These are phyloP conservation scores for Vachellia pachyceras DNA, from an alignment of 306 rosid species.

Conservation along the genomic window DNA sequence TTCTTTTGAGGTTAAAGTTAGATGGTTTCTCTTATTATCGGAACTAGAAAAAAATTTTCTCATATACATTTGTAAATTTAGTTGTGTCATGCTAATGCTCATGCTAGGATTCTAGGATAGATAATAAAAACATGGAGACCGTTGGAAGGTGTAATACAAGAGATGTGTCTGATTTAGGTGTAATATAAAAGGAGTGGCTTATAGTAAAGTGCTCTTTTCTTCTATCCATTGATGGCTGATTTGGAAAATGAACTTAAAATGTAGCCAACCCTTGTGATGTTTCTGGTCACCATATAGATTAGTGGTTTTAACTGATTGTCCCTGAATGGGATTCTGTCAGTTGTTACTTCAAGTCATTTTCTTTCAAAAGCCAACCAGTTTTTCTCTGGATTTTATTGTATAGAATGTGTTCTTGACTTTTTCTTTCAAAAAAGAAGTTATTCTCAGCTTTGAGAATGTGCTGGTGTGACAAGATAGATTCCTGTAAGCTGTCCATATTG, in stretches of 20 bases:
- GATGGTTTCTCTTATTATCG: neutral
- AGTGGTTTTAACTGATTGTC: neutral
- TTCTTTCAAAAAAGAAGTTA: neutral
- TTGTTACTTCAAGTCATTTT: neutral
- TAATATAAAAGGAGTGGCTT: neutral
- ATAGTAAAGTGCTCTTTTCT: neutral
- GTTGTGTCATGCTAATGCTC: neutral
- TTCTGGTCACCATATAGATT: neutral
- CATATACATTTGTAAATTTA: neutral
- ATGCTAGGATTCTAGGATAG: neutral
- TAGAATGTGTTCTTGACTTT: neutral
- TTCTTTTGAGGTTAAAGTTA: neutral
- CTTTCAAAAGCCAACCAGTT: neutral
- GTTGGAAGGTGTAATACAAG: neutral
- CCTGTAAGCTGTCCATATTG: neutral
- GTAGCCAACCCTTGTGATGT: constrained; percentile 5
- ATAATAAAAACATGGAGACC: neutral
- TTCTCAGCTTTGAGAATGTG: neutral
- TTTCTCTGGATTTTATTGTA: neutral
- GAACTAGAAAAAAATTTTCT: neutral
- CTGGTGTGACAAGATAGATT: neutral
- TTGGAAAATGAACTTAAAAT: neutral
- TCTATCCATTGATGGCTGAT: neutral
- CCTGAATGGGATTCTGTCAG: neutral
- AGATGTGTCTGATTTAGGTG: neutral